These are phyloP conservation scores for Botrytis galanthina DNA, from an alignment of 2,329 filamentous ascomycete species.

Conservation along the genomic window DNA sequence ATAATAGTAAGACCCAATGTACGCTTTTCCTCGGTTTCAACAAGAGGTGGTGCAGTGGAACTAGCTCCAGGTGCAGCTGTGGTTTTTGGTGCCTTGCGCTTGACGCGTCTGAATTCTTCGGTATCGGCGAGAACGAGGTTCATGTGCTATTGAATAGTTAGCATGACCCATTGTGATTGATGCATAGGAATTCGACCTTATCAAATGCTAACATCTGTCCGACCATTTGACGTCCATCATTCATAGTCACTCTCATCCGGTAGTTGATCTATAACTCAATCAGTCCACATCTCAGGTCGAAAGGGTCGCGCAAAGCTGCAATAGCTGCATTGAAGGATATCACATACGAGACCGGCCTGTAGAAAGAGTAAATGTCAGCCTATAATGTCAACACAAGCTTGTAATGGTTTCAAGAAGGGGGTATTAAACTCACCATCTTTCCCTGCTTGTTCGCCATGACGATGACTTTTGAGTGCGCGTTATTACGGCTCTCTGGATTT, in stretches of 20 bases:
- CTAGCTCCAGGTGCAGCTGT: constrained; percentile 53
- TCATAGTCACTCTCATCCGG: constrained; percentile 95
- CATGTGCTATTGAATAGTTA: constrained; percentile 70
- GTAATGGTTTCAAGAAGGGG: constrained; percentile 39
- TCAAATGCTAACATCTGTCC: constrained; percentile 99
- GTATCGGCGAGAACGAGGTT: constrained; percentile 98
- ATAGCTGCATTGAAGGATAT: constrained; percentile 26
- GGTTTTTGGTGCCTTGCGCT: constrained; percentile 76
- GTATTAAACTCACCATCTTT: constrained; percentile 83
- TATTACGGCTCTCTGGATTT: constrained; percentile 39
- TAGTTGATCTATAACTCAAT: constrained; percentile 79
- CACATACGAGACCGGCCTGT: constrained; percentile 70
- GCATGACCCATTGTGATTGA: neutral
- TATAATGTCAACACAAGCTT: constrained; percentile 52
- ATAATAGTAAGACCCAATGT: constrained; percentile 95
- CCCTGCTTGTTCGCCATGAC: constrained; percentile 90
- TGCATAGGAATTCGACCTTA: constrained; percentile 59
- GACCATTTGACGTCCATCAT: constrained; percentile 93
- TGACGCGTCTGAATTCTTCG: constrained; percentile 92
- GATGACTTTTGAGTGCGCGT: constrained; percentile 45
- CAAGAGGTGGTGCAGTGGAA: constrained; percentile 60
- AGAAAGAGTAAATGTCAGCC: constrained; percentile 57
- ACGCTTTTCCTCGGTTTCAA: constrained; percentile 94
- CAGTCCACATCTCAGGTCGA: constrained; percentile 23
- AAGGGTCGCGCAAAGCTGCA: constrained; percentile 39